Evolutionary conservation across 2,329 filamentous ascomycete species (phyloP).

Genomic region (Zasmidium angulare): DNA sequence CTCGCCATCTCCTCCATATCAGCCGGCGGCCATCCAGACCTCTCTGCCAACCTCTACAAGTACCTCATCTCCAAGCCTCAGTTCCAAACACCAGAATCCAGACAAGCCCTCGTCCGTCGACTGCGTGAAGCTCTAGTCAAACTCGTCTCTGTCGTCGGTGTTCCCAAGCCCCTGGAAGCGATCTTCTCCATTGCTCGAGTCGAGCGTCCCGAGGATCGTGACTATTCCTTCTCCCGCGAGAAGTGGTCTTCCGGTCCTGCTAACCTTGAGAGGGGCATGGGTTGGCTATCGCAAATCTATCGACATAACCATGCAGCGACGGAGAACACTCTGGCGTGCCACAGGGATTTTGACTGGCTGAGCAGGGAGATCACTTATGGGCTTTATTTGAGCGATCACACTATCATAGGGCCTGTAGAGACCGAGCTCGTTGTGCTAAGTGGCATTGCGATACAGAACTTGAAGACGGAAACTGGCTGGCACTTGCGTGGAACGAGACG

Average conservation of each 20-base stretch:
- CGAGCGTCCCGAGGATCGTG: conserved; percentile 58
- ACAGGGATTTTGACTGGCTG: conserved; percentile 54
- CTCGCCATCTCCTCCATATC: conserved; percentile 44
- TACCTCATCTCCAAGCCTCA: conserved; percentile 53
- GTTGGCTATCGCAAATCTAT: conserved; percentile 60
- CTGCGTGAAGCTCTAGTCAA: conserved; percentile 62
- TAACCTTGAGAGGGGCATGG: conserved; percentile 54
- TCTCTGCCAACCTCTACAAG: conserved; percentile 56
- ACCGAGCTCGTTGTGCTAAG: conserved; percentile 56
- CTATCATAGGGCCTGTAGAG: conserved; percentile 53
- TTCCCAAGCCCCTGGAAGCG: conserved; percentile 63
- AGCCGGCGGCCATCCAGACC: conserved; percentile 53
- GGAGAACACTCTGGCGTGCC: conserved; percentile 42
- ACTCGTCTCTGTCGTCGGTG: conserved; percentile 57
- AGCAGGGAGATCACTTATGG: conserved; percentile 59
- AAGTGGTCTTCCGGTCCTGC: conserved; percentile 59
- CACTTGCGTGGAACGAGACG: conserved; percentile 53
- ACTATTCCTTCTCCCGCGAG: conserved; percentile 50
- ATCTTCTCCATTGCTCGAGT: conserved; percentile 56
- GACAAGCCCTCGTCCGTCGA: conserved; percentile 51
- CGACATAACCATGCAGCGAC: conserved; percentile 47
- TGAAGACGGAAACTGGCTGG: conserved; percentile 55
- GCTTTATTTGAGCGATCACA: conserved; percentile 57
- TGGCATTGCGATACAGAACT: conserved; percentile 60
- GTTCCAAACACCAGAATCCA: conserved; percentile 42